Percentiles rank a stretch among this genome's conserved stretches.
Evolutionary conservation across 768 basidiomycete genomes (phyloP).

Genomic region (Auriscalpium orientale): DNA sequence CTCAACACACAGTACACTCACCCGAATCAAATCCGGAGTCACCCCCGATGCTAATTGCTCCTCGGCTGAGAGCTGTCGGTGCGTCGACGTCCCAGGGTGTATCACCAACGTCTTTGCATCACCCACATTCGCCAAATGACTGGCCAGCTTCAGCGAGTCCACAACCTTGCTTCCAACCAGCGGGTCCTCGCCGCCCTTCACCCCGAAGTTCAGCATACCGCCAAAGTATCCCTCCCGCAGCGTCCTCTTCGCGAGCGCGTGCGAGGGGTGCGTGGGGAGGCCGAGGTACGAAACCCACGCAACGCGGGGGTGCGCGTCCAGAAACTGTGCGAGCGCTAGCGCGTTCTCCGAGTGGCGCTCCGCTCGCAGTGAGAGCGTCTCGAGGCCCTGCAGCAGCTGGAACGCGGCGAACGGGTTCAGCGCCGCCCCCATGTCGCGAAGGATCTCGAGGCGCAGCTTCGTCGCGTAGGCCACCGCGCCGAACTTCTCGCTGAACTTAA

Average conservation of each 20-base stretch:
- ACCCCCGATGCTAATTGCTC: constrained; percentile 65
- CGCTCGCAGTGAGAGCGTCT: constrained; percentile 65
- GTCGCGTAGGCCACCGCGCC: constrained; percentile 56
- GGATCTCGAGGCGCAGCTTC: constrained; percentile 55
- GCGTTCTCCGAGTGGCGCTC: constrained; percentile 69
- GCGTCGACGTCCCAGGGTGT: constrained; percentile 69
- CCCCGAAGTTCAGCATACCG: constrained; percentile 72
- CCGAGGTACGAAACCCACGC: constrained; percentile 79
- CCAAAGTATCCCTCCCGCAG: constrained; percentile 54
- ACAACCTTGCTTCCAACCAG: constrained; percentile 50
- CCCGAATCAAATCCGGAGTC: constrained; percentile 68
- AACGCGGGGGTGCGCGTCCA: constrained; percentile 57
- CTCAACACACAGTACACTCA: constrained; percentile 21
- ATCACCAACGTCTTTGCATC: constrained; percentile 79
- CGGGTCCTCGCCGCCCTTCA: constrained; percentile 40
- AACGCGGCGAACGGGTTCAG: constrained; percentile 71
- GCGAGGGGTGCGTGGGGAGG: constrained; percentile 50
- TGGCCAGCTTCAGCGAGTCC: constrained; percentile 63
- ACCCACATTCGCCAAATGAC: constrained; percentile 64
- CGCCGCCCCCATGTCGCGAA: constrained; percentile 60
- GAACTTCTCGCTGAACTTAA: constrained; percentile 59
- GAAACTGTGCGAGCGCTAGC: constrained; percentile 54
- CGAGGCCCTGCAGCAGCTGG: constrained; percentile 70
- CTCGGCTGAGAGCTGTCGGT: constrained; percentile 53
- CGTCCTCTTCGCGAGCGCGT: constrained; percentile 49